Base-by-base conservation (phyloP, 192 early-diverging fungal species). In the Podila epigama region DNA sequence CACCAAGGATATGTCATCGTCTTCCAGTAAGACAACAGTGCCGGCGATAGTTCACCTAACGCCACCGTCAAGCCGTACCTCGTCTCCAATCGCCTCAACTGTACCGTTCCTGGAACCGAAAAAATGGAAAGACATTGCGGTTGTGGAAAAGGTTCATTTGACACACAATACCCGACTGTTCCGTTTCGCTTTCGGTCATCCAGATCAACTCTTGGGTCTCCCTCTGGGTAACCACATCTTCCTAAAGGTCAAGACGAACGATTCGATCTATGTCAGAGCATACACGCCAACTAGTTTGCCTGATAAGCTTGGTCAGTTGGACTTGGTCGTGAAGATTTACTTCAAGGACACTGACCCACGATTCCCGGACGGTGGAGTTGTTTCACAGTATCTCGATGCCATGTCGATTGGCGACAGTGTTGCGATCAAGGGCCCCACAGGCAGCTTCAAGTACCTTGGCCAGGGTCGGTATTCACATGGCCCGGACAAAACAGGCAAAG, bases 281-380 rank as follows among this genome's bases (percentile, higher is more conserved):
- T 96, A 97, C 78, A 95, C 94, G 41, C 93, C 96, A 8, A 85
- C 89, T 39, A 84, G 84, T 32, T 40, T 62, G 31, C 79, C 85
- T 67, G 81, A 87, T 57, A 82, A 75, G 16, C 79, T 75, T 36
- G 93, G 89, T 10, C 79, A 86, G 68, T 85, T 97, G 81, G 93
- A 96, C 59, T 81, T 97, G 39, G 75, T 97, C 29, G 78, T 97
- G 69, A 96, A 96, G 83, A 66, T 88, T 56, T 96, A 97, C 71
- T 69, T 54, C 41, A 69, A 69, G 2, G 63, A 73, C 11, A 40
- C 37, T 9, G 35, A 70, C 32, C 41, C 60, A 15, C 60, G 79
- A 82, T 70, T 64, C 48, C 75, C 66, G 33, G 32, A 35, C 28
- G 82, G 88, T 2, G 91, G 91, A 41, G 71, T 82, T 54, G 86